Base-by-base conservation (phyloP, 2,329 filamentous ascomycete species). In the Piedraia hortae region DNA sequence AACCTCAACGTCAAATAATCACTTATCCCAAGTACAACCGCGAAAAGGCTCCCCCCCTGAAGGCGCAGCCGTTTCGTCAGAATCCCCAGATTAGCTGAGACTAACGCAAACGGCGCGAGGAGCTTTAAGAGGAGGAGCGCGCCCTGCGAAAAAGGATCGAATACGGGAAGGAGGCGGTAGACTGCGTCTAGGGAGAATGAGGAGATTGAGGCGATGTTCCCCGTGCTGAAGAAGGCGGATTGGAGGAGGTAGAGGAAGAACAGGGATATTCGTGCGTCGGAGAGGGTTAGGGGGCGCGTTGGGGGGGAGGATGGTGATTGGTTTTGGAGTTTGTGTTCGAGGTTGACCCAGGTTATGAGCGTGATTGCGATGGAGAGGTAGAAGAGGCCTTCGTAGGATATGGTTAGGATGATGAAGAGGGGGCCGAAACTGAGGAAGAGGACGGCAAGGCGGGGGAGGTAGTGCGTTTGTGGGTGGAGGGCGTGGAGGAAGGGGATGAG, bases 181-280 rank as follows among this genome's bases (percentile, higher is more conserved):
- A 97, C 85, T 35, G 73, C 80, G 26, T 93, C 85, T 18, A 97
- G 54, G 29, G 73, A 88, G 51, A 97, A 97, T 1, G 77, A 74
- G 9, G 80, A 89, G 24, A 97, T 50, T 0, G 82, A 91, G 1
- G 85, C 85, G 26, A 97, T 65, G 48, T 97, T 97, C 31, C 85
- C 85, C 0, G 82, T 93, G 48, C 69, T 75, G 58, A 93, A 97
- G 47, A 97, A 97, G 22, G 72, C 85, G 3, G 80, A 82, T 46
- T 97, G 85, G 4, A 97, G 59, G 17, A 97, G 61, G 33, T 77
- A 78, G 45, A 97, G 70, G 56, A 93, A 91, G 54, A 93, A 93
- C 4, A 97, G 59, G 1, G 77, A 71, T 16, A 89, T 70, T 16
- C 88, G 72, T 3, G 70, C 64, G 42, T 97, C 85, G n/a, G 71